Percentiles rank a stretch among this genome's conserved stretches.
These are phyloP conservation scores for Cytospora piceae DNA, from an alignment of 2,329 filamentous ascomycete genomes.

Conservation along the genomic window DNA sequence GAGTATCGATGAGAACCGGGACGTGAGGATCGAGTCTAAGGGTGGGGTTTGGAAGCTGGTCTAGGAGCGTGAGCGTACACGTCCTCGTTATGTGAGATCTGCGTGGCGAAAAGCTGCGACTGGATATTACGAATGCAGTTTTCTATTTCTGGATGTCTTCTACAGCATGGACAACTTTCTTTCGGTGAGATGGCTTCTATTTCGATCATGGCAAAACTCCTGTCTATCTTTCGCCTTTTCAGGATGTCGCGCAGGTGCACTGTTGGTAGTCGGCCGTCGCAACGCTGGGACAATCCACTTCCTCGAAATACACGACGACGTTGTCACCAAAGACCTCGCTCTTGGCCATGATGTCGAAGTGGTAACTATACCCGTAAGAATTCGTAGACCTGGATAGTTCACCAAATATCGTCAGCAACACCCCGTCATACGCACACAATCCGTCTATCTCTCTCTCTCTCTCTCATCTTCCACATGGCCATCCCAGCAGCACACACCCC, in stretches of 20 bases:
- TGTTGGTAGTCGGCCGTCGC: conserved; percentile 35
- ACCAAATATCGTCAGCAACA: background rate
- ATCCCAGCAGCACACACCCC: background rate
- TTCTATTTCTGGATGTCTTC: background rate
- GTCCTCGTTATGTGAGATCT: background rate
- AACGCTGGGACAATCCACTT: conserved; percentile 37
- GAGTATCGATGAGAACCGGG: conserved; percentile 80
- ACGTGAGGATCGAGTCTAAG: conserved; percentile 73
- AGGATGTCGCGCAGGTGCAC: conserved; percentile 33
- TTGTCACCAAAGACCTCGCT: conserved; percentile 41
- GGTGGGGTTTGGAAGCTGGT: conserved; percentile 70
- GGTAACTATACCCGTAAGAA: conserved; percentile 41
- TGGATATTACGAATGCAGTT: background rate
- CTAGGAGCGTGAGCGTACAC: conserved; percentile 35
- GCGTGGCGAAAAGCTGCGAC: background rate
- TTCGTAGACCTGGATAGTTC: conserved; percentile 34
- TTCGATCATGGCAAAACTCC: background rate
- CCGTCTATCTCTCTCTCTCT: background rate
- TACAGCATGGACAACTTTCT: background rate
- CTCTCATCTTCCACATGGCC: background rate
- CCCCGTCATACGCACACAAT: background rate
- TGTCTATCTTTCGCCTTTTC: background rate
- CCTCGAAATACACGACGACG: conserved; percentile 40
- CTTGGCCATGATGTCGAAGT: conserved; percentile 43
- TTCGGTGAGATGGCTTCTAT: background rate